A percentile compares a stretch with the other conserved stretches of the same genome.
Conservation (phyloP, 1,284 basidiomycete species). For the Ceratobasidium sp. region DNA sequence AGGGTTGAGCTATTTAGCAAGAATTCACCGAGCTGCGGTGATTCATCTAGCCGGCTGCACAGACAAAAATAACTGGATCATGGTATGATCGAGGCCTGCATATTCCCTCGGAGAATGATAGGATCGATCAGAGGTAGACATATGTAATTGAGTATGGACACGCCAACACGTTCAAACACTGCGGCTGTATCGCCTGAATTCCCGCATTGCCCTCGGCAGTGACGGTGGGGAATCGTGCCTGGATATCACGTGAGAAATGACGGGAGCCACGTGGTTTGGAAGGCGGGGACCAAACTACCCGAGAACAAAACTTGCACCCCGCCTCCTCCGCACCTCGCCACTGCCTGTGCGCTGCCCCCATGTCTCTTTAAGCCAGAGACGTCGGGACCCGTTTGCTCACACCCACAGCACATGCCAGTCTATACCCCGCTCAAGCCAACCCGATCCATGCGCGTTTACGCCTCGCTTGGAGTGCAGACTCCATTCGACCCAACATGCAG, state of each 20-base stretch:
- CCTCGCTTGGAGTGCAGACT: slow-evolving; percentile 46
- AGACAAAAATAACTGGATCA: too few species aligned
- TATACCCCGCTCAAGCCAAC: neutral
- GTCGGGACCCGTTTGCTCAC: neutral
- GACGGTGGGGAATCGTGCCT: too few species aligned
- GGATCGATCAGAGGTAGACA: too few species aligned
- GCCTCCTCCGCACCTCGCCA: slow-evolving; percentile 6
- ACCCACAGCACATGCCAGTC: neutral
- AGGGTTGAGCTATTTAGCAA: too few species aligned
- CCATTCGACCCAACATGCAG: slow-evolving; percentile 63
- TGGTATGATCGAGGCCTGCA: too few species aligned
- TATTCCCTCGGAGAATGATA: too few species aligned
- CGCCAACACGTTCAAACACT: too few species aligned
- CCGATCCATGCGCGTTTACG: slow-evolving; percentile 40
- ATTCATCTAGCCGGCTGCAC: too few species aligned
- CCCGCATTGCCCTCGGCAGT: too few species aligned
- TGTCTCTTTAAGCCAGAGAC: slow-evolving; percentile 15
- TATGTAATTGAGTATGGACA: too few species aligned
- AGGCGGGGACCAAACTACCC: neutral
- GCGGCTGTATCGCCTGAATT: too few species aligned
- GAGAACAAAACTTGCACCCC: neutral
- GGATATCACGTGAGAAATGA: neutral
- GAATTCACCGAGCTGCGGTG: too few species aligned
- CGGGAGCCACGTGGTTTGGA: neutral
- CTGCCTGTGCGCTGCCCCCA: neutral